These are phyloP conservation scores for Termitomyces sp. DNA, from an alignment of 768 basidiomycete genomes.

Conservation along the genomic window DNA sequence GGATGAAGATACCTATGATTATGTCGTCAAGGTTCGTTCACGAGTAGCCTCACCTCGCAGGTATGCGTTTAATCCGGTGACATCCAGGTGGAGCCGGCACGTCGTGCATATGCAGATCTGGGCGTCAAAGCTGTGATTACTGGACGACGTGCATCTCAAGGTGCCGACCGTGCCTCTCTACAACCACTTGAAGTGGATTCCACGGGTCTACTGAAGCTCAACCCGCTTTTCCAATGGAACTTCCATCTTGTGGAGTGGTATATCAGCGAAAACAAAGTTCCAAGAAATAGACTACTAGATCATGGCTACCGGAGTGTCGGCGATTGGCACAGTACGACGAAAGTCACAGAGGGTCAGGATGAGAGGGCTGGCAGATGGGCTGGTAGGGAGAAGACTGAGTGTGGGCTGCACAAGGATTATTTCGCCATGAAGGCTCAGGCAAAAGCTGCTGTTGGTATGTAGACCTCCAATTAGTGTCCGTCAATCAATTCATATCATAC, in stretches of 20 bases:
- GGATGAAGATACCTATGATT: slow-evolving; percentile 88
- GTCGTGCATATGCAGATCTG: slow-evolving; percentile 77
- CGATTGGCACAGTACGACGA: slow-evolving; percentile 94
- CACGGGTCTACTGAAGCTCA: slow-evolving; percentile 89
- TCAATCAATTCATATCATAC: background rate
- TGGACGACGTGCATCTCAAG: slow-evolving; percentile 91
- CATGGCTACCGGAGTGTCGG: slow-evolving; percentile 95
- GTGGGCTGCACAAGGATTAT: slow-evolving; percentile 91
- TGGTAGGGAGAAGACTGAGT: slow-evolving; percentile 87
- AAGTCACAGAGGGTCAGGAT: slow-evolving; percentile 62
- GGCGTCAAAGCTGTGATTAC: slow-evolving; percentile 86
- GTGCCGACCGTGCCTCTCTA: slow-evolving; percentile 78
- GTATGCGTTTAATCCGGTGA: background rate
- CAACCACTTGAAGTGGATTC: slow-evolving; percentile 86
- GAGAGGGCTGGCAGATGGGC: slow-evolving; percentile 94
- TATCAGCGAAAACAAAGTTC: slow-evolving; percentile 74
- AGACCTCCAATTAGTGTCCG: background rate
- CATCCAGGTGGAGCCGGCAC: slow-evolving; percentile 84
- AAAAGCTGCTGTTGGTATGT: slow-evolving; percentile 21
- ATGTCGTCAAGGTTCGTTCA: slow-evolving; percentile 72
- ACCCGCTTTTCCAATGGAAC: slow-evolving; percentile 87
- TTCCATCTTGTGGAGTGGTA: slow-evolving; percentile 84
- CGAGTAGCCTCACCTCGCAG: background rate
- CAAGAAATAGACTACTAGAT: slow-evolving; percentile 80
- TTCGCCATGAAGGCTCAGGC: slow-evolving; percentile 65